Conservation (phyloP, 495 filamentous ascomycete species). For the Filosporella fistucella region DNA sequence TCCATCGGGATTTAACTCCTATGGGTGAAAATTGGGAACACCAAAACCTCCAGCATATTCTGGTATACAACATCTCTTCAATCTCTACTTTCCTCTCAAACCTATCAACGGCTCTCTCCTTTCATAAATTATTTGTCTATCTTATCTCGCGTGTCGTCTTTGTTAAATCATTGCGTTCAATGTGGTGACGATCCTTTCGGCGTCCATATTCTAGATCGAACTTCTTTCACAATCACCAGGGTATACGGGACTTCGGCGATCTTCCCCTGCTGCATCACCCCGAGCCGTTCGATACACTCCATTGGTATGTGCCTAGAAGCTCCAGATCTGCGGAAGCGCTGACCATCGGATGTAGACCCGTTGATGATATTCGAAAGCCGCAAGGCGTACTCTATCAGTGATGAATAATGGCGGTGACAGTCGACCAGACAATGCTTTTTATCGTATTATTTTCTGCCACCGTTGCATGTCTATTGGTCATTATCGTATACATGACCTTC, state of each 20-base stretch:
- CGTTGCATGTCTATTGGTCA: slow-evolving; percentile 1
- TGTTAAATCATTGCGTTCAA: too few species aligned
- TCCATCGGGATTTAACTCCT: too few species aligned
- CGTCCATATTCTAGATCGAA: background rate
- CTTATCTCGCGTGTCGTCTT: too few species aligned
- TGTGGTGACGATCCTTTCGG: too few species aligned
- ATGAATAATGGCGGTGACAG: slow-evolving; percentile 2
- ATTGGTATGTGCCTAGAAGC: background rate
- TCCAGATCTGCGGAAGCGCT: too few species aligned
- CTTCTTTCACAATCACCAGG: background rate
- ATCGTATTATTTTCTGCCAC: slow-evolving; percentile 10
- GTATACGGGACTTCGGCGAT: background rate
- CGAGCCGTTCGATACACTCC: background rate
- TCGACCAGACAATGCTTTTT: slow-evolving; percentile 7
- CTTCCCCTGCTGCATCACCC: background rate
- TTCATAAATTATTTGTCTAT: too few species aligned
- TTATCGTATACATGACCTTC: slow-evolving; percentile 11
- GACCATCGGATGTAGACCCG: too few species aligned
- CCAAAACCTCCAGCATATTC: too few species aligned
- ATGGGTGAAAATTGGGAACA: too few species aligned
- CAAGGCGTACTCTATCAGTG: background rate
- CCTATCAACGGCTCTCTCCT: too few species aligned
- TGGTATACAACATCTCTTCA: too few species aligned
- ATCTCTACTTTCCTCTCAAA: too few species aligned
- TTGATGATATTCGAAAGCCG: background rate